A percentile compares a stretch with the other conserved stretches of the same genome.
Conservation (phyloP, 2,329 filamentous ascomycete species). For the Pestalotiopsis sp. region DNA sequence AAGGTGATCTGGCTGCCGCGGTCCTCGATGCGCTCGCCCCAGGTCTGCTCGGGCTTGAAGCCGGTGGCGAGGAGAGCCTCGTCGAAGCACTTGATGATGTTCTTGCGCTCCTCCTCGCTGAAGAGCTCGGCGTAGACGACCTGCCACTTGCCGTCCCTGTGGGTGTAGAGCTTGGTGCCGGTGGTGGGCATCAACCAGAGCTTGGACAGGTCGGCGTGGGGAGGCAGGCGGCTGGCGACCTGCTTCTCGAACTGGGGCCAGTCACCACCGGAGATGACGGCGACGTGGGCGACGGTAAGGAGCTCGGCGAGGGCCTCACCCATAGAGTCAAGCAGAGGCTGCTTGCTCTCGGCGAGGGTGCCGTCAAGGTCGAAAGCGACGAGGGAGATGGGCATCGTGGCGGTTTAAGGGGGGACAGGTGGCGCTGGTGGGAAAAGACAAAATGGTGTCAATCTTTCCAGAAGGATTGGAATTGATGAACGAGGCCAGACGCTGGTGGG, state of each 20-base stretch:
- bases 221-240: constrained; percentile 36
- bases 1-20: constrained; percentile 44
- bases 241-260: constrained; percentile 44
- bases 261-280: constrained; percentile 42
- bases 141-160: constrained; percentile 18
- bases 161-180: constrained; percentile 41
- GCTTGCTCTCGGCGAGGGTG: constrained; percentile 37
- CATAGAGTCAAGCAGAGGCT: constrained; percentile 34
- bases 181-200: constrained; percentile 45
- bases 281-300: constrained; percentile 38
- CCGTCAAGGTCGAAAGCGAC: constrained; percentile 40
- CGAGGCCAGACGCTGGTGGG: background rate
- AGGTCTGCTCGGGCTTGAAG: constrained; percentile 37
- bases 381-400: constrained; percentile 24
- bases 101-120: constrained; percentile 26
- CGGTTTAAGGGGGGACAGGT: background rate
- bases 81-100: constrained; percentile 36
- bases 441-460: background rate
- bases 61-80: constrained; percentile 36
- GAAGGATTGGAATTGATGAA: background rate
- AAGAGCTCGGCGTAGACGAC: constrained; percentile 40
- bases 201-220: constrained; percentile 34
- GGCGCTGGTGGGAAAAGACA: background rate
- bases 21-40: constrained; percentile 41
- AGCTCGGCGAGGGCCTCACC: constrained; percentile 33